These are phyloP conservation scores for Filosporella fistucella DNA, from an alignment of 495 filamentous ascomycete genomes.

Conservation along the genomic window DNA sequence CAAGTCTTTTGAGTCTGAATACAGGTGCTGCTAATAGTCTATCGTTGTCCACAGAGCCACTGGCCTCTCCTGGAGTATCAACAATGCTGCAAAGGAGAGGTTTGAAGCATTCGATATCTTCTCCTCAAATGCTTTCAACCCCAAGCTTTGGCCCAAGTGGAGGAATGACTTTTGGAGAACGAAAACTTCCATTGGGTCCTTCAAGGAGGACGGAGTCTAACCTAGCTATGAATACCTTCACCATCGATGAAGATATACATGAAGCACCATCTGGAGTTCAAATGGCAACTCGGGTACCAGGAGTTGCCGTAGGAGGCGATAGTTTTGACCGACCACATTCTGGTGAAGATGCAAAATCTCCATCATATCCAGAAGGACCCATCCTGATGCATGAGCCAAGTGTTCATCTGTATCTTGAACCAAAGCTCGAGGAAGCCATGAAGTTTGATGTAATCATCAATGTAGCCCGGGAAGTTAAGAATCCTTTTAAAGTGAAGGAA, in stretches of 20 bases:
- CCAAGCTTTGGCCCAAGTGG: constrained; percentile 47
- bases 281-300: constrained; percentile 44
- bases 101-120: constrained; percentile 51
- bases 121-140: constrained; percentile 49
- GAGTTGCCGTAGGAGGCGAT: constrained; percentile 35
- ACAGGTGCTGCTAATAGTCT: constrained; percentile 43
- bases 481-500: constrained; percentile 64
- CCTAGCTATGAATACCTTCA: constrained; percentile 28
- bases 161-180: constrained; percentile 49
- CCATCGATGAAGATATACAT: constrained; percentile 63
- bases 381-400: constrained; percentile 89
- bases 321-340: constrained; percentile 43
- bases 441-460: constrained; percentile 92
- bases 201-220: constrained; percentile 30
- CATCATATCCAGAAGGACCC: constrained; percentile 89
- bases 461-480: constrained; percentile 88
- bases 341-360: constrained; percentile 74
- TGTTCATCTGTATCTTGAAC: constrained; percentile 90
- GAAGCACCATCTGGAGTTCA: constrained; percentile 66
- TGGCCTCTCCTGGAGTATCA: constrained; percentile 28
- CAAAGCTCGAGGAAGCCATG: constrained; percentile 76
- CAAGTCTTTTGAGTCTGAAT: constrained; percentile 68
- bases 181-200: constrained; percentile 39
- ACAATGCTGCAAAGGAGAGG: constrained; percentile 49
- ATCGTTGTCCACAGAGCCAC: constrained; percentile 6